Evolutionary conservation across 495 filamentous ascomycete species (phyloP).

Genomic region (Xylaria castorea): DNA sequence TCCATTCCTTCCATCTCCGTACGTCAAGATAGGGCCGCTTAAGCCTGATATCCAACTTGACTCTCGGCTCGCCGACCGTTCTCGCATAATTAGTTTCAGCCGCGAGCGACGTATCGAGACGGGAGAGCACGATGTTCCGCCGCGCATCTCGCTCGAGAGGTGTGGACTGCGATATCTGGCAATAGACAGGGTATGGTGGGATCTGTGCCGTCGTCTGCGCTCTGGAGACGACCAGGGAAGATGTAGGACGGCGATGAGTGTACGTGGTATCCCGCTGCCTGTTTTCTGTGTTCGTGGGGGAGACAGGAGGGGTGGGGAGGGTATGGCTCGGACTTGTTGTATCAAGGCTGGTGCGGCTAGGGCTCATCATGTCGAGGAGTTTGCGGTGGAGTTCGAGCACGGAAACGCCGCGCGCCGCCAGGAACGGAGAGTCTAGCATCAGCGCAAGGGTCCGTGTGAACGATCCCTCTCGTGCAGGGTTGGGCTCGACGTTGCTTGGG

Average conservation of each 20-base stretch:
- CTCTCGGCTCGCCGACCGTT: background rate
- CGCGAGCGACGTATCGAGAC: conserved; percentile 6
- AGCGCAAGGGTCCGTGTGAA: conserved; percentile 17
- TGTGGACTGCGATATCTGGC: conserved; percentile 3
- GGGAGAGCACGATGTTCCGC: conserved; percentile 18
- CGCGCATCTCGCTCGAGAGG: background rate
- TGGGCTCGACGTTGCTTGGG: background rate
- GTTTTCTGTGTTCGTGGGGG: background rate
- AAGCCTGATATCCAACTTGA: conserved; percentile 10
- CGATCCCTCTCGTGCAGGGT: conserved; percentile 1
- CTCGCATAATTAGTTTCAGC: background rate
- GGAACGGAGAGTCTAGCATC: conserved; percentile 21
- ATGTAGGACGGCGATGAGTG: too few species aligned
- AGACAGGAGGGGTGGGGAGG: background rate
- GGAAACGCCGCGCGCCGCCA: conserved; percentile 14
- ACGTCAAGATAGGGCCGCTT: conserved; percentile 17
- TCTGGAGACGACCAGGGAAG: background rate
- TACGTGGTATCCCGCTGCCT: background rate
- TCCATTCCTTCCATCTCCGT: conserved; percentile 23
- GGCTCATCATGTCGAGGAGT: conserved; percentile 15
- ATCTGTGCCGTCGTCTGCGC: background rate
- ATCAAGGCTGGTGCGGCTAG: background rate
- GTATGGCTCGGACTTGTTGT: background rate
- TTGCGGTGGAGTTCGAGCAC: conserved; percentile 25
- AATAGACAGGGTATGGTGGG: conserved; percentile 19